A percentile compares a stretch with the other conserved stretches of the same genome.
Conservation (phyloP, 345 rosid genomes). For the Reutealis trisperma region DNA sequence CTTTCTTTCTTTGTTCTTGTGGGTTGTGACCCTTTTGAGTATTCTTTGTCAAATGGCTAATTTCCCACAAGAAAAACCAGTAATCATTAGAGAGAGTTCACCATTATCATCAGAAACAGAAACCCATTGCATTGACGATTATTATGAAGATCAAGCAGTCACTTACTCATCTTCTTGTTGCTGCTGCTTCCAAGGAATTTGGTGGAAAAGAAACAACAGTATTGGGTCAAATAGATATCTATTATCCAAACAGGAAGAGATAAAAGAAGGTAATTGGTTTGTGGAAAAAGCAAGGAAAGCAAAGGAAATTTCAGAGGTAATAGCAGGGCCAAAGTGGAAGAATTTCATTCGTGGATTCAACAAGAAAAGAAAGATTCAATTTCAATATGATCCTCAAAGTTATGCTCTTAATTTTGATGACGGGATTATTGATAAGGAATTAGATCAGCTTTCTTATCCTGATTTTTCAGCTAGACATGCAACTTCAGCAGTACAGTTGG, state of each 20-base stretch:
- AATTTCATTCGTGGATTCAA: conserved; percentile 41
- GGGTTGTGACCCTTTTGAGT: too few relatives aligned
- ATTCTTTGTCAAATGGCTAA: background rate
- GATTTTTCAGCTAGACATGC: conserved; percentile 47
- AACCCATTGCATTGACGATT: conserved; percentile 26
- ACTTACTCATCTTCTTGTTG: conserved; percentile 25
- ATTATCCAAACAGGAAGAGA: conserved; percentile 18
- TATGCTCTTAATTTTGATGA: conserved; percentile 78
- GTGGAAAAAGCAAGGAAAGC: conserved; percentile 36
- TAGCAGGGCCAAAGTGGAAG: conserved; percentile 71
- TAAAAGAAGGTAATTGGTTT: conserved; percentile 35
- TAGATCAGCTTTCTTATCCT: conserved; percentile 2
- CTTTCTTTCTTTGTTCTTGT: too few relatives aligned
- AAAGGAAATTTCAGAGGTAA: conserved; percentile 47
- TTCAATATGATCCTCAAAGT: conserved; percentile 59
- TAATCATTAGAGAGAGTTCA: background rate
- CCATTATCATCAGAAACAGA: background rate
- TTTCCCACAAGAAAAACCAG: background rate
- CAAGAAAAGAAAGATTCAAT: conserved; percentile 37
- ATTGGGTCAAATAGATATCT: conserved; percentile 12
- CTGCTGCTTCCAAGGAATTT: conserved; percentile 37
- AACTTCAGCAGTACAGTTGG: conserved; percentile 22
- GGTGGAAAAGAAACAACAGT: conserved; percentile 8
- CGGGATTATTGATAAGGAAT: conserved; percentile 30
- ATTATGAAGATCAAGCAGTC: conserved; percentile 27